A percentile compares a stretch with the other conserved stretches of the same genome.
Conservation (phyloP, 345 rosid species). For the Rubroshorea leprosula region DNA sequence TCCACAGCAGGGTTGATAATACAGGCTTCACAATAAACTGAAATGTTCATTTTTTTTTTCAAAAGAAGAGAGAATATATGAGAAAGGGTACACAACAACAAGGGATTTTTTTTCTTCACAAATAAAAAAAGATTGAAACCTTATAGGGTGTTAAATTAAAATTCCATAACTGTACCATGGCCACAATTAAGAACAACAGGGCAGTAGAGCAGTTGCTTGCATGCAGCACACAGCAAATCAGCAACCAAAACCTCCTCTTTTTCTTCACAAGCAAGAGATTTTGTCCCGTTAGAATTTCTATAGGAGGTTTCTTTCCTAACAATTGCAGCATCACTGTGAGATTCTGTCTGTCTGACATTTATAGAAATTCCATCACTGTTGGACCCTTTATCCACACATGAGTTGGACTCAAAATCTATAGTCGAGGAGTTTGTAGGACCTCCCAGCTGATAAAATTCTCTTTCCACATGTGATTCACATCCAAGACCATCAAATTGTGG, state of each 20-base stretch:
- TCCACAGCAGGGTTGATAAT: conserved; percentile 29
- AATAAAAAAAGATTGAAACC: too few species aligned
- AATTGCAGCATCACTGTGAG: conserved; percentile 9
- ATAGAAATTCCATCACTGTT: conserved; percentile 22
- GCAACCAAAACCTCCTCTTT: conserved; percentile 32
- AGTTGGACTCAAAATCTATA: conserved; percentile 8
- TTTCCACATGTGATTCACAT: conserved; percentile 16
- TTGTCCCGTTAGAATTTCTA: conserved; percentile 9
- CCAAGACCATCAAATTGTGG: conserved; percentile 43
- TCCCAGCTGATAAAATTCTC: conserved; percentile 18
- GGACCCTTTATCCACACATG: conserved; percentile 15
- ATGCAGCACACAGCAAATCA: conserved; percentile 57
- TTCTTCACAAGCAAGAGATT: conserved; percentile 11
- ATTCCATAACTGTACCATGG: conserved; percentile 47
- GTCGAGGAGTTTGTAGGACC: conserved; percentile 16
- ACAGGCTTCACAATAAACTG: conserved; percentile 75
- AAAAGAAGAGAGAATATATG: too few species aligned
- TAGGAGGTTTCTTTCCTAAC: background rate
- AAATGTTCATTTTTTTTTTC: background rate
- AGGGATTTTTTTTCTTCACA: background rate
- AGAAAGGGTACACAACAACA: background rate
- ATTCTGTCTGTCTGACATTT: conserved; percentile 12
- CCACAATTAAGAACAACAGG: conserved; percentile 80
- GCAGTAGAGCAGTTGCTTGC: conserved; percentile 55
- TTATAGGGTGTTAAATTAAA: background rate